A percentile compares a stretch with the other conserved stretches of the same genome.
Conservation (phyloP, 139 green algal species). For the Asterochloris erici region DNA sequence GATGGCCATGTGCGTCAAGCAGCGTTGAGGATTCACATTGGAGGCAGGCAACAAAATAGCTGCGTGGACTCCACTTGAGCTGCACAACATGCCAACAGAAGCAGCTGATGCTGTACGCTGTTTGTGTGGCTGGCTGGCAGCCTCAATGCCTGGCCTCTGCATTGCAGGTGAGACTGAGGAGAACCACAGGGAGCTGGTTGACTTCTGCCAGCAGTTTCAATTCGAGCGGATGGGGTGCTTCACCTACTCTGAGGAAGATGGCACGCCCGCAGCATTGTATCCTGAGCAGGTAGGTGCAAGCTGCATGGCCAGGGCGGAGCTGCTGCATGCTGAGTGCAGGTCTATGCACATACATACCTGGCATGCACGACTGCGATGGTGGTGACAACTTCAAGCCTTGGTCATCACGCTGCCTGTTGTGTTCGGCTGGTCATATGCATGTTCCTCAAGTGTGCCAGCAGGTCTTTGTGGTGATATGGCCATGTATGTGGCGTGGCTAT, state of each 20-base stretch:
- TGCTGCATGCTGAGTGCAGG: neutral
- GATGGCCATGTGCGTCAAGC: neutral
- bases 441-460: no score
- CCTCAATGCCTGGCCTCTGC: neutral
- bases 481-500: neutral
- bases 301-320: neutral
- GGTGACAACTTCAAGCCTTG: no score
- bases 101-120: no score
- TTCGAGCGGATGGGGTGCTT: conserved; percentile 88
- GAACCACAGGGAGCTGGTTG: conserved; percentile 73
- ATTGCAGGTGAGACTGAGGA: conserved; percentile 62
- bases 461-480: neutral
- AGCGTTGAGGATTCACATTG: neutral
- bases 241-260: conserved; percentile 83
- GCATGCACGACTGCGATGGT: no score
- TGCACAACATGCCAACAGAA: neutral
- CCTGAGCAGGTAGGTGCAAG: conserved; percentile 44
- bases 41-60: neutral
- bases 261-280: conserved; percentile 74
- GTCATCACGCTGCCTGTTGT: no score
- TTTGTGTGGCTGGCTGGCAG: no score
- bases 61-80: neutral
- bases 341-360: no score
- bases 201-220: conserved; percentile 60
- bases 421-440: no score